A percentile compares a stretch with the other conserved stretches of the same genome.
These are phyloP conservation scores for Monilinia fructicola DNA, from an alignment of 2,329 filamentous ascomycete species.

Conservation along the genomic window DNA sequence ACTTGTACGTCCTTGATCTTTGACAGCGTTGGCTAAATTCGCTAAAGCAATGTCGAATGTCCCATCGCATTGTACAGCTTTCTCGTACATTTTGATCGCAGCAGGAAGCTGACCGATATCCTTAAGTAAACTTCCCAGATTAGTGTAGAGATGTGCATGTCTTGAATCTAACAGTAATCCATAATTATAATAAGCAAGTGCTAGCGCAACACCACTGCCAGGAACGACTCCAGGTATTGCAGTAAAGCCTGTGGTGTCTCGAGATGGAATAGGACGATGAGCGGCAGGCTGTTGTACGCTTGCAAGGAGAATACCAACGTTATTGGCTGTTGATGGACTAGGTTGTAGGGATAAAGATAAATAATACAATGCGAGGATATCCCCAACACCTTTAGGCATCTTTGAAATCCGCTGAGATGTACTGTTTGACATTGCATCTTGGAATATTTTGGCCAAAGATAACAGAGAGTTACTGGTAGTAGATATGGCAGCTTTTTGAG, in stretches of 20 bases:
- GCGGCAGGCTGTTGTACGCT: conserved; percentile 73
- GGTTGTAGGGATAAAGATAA: conserved; percentile 90
- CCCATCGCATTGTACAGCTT: conserved; percentile 87
- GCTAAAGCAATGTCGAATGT: conserved; percentile 95
- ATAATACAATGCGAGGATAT: conserved; percentile 94
- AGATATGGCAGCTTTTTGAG: conserved; percentile 77
- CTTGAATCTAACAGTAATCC: conserved; percentile 81
- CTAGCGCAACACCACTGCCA: conserved; percentile 83
- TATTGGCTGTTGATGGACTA: conserved; percentile 96
- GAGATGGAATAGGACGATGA: conserved; percentile 40
- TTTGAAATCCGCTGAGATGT: conserved; percentile 51
- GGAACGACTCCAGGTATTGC: conserved; percentile 75
- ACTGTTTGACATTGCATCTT: conserved; percentile 82
- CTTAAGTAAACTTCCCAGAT: conserved; percentile 90
- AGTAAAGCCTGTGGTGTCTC: conserved; percentile 42
- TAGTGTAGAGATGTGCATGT: conserved; percentile 96
- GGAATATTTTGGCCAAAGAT: conserved; percentile 95
- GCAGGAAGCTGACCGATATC: conserved; percentile 91
- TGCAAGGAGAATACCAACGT: conserved; percentile 94
- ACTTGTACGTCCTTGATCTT: conserved; percentile 87
- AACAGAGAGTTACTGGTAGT: conserved; percentile 95
- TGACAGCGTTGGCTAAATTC: conserved; percentile 95
- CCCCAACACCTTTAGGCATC: conserved; percentile 74
- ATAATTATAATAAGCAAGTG: conserved; percentile 93
- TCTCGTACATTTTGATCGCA: conserved; percentile 96